These are phyloP conservation scores for Peltaster fructicola DNA, from an alignment of 2,329 filamentous ascomycete genomes.

Conservation along the genomic window DNA sequence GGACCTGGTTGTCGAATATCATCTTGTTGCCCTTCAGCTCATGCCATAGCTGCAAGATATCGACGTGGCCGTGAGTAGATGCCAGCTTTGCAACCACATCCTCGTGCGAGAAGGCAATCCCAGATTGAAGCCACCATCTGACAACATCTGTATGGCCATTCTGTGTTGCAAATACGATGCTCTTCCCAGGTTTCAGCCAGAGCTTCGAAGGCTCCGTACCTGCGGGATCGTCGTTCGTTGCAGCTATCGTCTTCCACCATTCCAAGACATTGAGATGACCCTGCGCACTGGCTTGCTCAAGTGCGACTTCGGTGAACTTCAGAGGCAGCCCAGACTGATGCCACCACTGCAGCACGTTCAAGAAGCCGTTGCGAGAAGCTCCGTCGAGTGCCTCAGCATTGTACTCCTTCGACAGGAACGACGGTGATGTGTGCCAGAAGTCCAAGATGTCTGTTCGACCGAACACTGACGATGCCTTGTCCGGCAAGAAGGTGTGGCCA, in stretches of 20 bases:
- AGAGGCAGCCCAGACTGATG: conserved; percentile 61
- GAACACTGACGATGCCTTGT: conserved; percentile 75
- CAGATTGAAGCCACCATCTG: conserved; percentile 73
- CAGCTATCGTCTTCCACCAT: conserved; percentile 65
- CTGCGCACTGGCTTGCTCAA: conserved; percentile 73
- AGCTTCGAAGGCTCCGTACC: conserved; percentile 20
- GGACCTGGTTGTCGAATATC: conserved; percentile 65
- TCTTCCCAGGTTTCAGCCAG: conserved; percentile 63
- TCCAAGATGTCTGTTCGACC: conserved; percentile 70
- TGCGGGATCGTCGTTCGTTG: conserved; percentile 12
- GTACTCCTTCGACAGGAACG: conserved; percentile 75
- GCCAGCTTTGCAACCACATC: conserved; percentile 73
- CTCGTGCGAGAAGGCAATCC: conserved; percentile 61
- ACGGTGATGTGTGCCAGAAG: conserved; percentile 75
- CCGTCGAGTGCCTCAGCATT: conserved; percentile 70
- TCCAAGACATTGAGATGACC: conserved; percentile 74
- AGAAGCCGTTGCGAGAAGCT: conserved; percentile 69
- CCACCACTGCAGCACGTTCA: conserved; percentile 85
- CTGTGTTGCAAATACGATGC: conserved; percentile 68
- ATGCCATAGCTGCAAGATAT: conserved; percentile 70
- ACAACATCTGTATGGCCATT: conserved; percentile 62
- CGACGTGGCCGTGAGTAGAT: conserved; percentile 67
- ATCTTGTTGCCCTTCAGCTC: conserved; percentile 56
- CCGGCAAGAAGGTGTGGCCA: conserved; percentile 63
- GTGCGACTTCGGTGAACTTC: conserved; percentile 68